Conservation (phyloP, 768 basidiomycete species). For the Amanita rimosa region DNA sequence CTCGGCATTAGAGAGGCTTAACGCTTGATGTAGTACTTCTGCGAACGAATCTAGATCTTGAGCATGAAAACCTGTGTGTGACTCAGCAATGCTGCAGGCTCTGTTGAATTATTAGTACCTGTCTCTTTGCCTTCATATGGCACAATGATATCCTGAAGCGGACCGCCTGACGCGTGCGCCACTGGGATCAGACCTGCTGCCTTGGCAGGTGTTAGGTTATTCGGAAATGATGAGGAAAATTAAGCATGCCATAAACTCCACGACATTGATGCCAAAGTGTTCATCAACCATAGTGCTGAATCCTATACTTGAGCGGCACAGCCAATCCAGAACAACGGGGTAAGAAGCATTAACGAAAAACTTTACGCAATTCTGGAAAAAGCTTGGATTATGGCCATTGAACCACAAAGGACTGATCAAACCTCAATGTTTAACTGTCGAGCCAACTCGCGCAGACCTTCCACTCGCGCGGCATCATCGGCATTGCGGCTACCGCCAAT, state of each 20-base stretch:
- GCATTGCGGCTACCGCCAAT: slow-evolving; percentile 81
- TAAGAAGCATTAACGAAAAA: slow-evolving; percentile 84
- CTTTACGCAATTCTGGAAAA: slow-evolving; percentile 48
- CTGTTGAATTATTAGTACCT: slow-evolving; percentile 24
- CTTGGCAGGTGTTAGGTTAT: slow-evolving; percentile 24
- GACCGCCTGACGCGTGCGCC: slow-evolving; percentile 88
- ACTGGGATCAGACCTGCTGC: slow-evolving; percentile 91
- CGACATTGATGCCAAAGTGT: slow-evolving; percentile 96
- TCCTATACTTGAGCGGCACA: slow-evolving; percentile 72
- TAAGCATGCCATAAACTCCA: slow-evolving; percentile 84
- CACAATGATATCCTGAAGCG: slow-evolving; percentile 82
- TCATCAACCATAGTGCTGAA: slow-evolving; percentile 97
- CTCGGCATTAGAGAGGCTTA: slow-evolving; percentile 43
- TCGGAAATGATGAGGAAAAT: background rate
- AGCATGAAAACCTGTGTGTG: slow-evolving; percentile 64
- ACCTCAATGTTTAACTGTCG: slow-evolving; percentile 57
- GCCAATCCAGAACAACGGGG: slow-evolving; percentile 52
- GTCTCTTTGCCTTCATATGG: slow-evolving; percentile 64
- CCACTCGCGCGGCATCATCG: slow-evolving; percentile 62
- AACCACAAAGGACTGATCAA: slow-evolving; percentile 9
- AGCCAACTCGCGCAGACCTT: slow-evolving; percentile 45
- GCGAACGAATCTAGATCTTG: slow-evolving; percentile 55
- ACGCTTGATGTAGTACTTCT: slow-evolving; percentile 46
- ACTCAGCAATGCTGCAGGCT: background rate
- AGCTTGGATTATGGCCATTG: slow-evolving; percentile 2